A percentile compares a stretch with the other conserved stretches of the same genome.
Evolutionary conservation across 306 rosid genomes (phyloP).

Genomic region (Acacia crassicarpa): DNA sequence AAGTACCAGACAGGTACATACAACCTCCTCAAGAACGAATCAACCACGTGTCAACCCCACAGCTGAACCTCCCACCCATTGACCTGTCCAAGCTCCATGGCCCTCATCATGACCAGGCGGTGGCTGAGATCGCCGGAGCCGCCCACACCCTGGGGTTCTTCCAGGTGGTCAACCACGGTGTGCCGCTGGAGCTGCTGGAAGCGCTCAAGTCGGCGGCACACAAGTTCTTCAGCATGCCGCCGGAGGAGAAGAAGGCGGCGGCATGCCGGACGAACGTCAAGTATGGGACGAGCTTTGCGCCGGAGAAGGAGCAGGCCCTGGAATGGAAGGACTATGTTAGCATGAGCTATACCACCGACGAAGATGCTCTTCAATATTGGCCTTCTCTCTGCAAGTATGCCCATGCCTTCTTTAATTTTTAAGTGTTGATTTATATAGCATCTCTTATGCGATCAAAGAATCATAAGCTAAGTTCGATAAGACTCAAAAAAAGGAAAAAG

Average conservation of each 20-base stretch:
- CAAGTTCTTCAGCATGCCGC: constrained; percentile 43
- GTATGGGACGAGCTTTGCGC: constrained; percentile 67
- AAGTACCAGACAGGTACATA: constrained; percentile 59
- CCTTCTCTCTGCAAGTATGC: constrained; percentile 52
- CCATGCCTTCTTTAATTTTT: neutral
- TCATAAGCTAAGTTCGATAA: neutral
- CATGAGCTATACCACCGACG: constrained; percentile 52
- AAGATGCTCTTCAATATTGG: constrained; percentile 57
- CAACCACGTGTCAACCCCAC: neutral
- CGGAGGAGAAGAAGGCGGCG: constrained; percentile 46
- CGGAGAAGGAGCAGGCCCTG: constrained; percentile 64
- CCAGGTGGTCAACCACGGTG: constrained; percentile 66
- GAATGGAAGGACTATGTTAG: constrained; percentile 69
- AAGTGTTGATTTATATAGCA: neutral
- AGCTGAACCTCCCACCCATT: neutral
- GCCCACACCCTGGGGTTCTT: constrained; percentile 66
- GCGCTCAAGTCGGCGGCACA: constrained; percentile 49
- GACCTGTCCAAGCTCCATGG: neutral
- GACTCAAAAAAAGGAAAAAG: too few relatives aligned
- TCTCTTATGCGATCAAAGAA: neutral
- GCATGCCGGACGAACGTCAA: constrained; percentile 41
- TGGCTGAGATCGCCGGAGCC: constrained; percentile 39
- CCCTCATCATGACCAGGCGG: constrained; percentile 22
- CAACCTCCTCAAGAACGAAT: constrained; percentile 38
- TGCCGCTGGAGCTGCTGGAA: constrained; percentile 49